A percentile compares a stretch with the other conserved stretches of the same genome.
phyloP scores from a whole-genome alignment of 2,329 filamentous ascomycete species.

The Penicillium janthinellum region DNA sequence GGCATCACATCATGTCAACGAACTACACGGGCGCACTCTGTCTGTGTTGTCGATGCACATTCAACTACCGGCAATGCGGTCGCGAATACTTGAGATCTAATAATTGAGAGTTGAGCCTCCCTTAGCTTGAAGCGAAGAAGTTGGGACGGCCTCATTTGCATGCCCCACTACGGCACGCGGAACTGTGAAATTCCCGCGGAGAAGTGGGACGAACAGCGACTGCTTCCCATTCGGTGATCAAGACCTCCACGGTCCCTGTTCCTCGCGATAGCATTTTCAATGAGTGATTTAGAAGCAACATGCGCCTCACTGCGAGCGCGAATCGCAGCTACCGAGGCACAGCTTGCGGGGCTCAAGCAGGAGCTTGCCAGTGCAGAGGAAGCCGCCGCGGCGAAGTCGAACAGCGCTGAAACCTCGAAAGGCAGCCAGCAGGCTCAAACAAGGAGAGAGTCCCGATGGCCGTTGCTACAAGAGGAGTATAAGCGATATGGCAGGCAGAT shows the following conservation, averaged over 20 bases:
- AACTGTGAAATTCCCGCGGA: slow-evolving; percentile 16
- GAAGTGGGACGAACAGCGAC: slow-evolving; percentile 1
- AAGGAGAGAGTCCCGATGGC: slow-evolving; percentile 57
- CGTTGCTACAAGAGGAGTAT: slow-evolving; percentile 72
- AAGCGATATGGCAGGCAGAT: slow-evolving; percentile 86
- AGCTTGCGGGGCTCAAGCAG: slow-evolving; percentile 38
- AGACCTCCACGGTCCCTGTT: neutral
- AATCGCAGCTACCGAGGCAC: slow-evolving; percentile 41
- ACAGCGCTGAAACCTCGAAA: slow-evolving; percentile 7
- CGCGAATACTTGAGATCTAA: neutral
- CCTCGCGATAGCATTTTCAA: neutral
- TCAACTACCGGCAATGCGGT: neutral
- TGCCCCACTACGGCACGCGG: neutral
- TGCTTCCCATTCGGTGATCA: neutral
- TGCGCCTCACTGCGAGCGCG: slow-evolving; percentile 39
- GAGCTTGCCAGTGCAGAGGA: slow-evolving; percentile 39
- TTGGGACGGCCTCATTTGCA: neutral
- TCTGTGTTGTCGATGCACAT: neutral
- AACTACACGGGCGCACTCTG: neutral
- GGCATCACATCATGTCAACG: too few relatives aligned
- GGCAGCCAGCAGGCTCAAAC: neutral
- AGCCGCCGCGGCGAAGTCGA: slow-evolving; percentile 25
- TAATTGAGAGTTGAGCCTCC: neutral
- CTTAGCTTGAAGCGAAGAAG: neutral
- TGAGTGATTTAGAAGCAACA: slow-evolving; percentile 26